Evolutionary conservation across 2,329 filamentous ascomycete genomes (phyloP).

Genomic region (Colletotrichum godetiae): DNA sequence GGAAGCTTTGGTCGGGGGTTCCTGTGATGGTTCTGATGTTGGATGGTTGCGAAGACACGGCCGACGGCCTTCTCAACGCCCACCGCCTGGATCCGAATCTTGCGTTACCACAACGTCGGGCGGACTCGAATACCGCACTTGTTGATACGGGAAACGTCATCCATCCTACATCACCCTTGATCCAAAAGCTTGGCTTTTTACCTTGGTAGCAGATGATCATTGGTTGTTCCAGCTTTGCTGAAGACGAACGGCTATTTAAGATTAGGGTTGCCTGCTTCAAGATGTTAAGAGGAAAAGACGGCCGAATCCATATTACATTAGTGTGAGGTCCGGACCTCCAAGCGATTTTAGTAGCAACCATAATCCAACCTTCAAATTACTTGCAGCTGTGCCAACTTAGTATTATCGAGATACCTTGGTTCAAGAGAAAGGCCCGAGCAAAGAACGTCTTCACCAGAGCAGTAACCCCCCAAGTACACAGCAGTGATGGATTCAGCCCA

Average conservation of each 20-base stretch:
- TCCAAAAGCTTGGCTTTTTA: neutral
- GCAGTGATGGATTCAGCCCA: conserved; percentile 30
- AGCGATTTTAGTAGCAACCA: conserved; percentile 5
- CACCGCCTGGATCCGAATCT: neutral
- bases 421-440: neutral
- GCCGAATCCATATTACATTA: neutral
- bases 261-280: conserved; percentile 24
- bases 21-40: neutral
- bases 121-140: neutral
- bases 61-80: neutral
- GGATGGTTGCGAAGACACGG: neutral
- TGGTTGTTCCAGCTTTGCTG: neutral
- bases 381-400: neutral
- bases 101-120: conserved; percentile 10
- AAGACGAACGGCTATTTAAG: conserved; percentile 21
- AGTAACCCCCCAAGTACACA: neutral
- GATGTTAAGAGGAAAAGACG: too few species aligned
- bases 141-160: neutral
- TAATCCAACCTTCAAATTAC: neutral
- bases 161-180: neutral
- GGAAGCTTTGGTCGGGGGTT: conserved; percentile 21
- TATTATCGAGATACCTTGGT: neutral
- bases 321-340: neutral
- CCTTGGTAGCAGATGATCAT: neutral
- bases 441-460: neutral